Percentiles rank a stretch among this genome's conserved stretches.
phyloP scores from a whole-genome alignment of 768 basidiomycete species.

The Lactarius deliciosus region DNA sequence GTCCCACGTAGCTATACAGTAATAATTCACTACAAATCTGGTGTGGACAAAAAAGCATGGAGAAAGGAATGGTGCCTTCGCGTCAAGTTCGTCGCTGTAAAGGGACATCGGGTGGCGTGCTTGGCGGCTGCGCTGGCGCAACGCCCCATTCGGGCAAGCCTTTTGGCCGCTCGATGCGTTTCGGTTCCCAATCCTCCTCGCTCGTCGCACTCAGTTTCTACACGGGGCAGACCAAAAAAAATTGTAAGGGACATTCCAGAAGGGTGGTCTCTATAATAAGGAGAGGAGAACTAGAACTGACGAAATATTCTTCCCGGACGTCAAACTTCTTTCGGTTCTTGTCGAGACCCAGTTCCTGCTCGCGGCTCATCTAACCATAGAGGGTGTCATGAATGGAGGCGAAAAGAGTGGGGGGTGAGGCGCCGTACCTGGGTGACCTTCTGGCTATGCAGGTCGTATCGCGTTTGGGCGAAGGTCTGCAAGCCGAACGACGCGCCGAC shows the following conservation, averaged over 20 bases:
- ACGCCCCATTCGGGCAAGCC: slow-evolving; percentile 96
- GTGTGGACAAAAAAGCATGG: background rate
- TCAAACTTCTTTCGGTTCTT: slow-evolving; percentile 79
- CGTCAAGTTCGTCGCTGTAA: slow-evolving; percentile 4
- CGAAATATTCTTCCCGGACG: slow-evolving; percentile 94
- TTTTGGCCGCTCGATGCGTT: slow-evolving; percentile 76
- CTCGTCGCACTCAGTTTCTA: slow-evolving; percentile 65
- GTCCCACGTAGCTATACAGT: background rate
- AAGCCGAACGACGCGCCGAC: slow-evolving; percentile 86
- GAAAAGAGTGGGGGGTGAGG: no score
- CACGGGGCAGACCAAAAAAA: background rate
- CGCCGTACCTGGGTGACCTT: slow-evolving; percentile 63
- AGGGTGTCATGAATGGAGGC: background rate
- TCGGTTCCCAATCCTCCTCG: slow-evolving; percentile 83
- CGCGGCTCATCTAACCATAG: slow-evolving; percentile 57
- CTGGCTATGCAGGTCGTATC: slow-evolving; percentile 86
- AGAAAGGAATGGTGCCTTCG: background rate
- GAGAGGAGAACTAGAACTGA: slow-evolving; percentile 55
- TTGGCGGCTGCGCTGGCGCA: slow-evolving; percentile 58
- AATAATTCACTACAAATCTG: background rate
- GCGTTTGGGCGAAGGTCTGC: slow-evolving; percentile 79
- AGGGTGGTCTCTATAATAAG: background rate
- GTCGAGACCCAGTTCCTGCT: slow-evolving; percentile 74
- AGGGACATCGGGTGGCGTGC: slow-evolving; percentile 5
- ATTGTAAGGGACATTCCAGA: background rate